Evolutionary conservation across 2,329 filamentous ascomycete species (phyloP).

Genomic region (Cladorrhinum sp.): DNA sequence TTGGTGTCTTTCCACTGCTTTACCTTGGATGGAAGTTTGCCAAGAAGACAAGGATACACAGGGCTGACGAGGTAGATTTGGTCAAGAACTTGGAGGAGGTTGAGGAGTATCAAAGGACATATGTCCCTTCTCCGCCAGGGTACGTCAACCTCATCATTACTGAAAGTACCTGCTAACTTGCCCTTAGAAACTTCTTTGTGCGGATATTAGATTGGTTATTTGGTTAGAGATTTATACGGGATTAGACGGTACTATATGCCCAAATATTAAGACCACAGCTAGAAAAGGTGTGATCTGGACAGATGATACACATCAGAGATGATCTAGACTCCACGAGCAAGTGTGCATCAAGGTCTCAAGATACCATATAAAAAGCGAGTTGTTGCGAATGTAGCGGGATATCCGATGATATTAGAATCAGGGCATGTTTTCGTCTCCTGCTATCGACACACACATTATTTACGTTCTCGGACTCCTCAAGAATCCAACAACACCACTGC

Average conservation of each 20-base stretch:
- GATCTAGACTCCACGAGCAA: too few relatives aligned
- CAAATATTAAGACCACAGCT: too few relatives aligned
- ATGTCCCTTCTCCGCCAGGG: conserved; percentile 25
- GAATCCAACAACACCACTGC: conserved; percentile 80
- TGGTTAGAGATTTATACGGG: conserved; percentile 23
- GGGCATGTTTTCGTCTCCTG: background rate
- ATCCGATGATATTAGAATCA: too few relatives aligned
- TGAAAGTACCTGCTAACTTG: background rate
- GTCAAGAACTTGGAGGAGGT: conserved; percentile 59
- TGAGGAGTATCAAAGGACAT: conserved; percentile 41
- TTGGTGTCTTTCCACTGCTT: conserved; percentile 38
- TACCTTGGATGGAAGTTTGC: conserved; percentile 66
- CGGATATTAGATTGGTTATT: conserved; percentile 26
- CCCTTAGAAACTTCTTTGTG: conserved; percentile 24
- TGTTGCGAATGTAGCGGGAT: too few relatives aligned
- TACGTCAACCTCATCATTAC: conserved; percentile 8
- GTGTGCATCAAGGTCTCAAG: too few relatives aligned
- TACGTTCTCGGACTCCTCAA: conserved; percentile 61
- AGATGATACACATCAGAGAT: too few relatives aligned
- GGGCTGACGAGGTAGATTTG: conserved; percentile 58
- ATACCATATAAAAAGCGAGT: too few relatives aligned
- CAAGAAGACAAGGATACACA: conserved; percentile 57
- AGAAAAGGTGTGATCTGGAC: too few relatives aligned
- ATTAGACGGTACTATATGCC: too few relatives aligned
- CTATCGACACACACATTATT: background rate